Base-by-base conservation (phyloP, 2,329 filamentous ascomycete genomes). In the Monosporascus sp. region DNA sequence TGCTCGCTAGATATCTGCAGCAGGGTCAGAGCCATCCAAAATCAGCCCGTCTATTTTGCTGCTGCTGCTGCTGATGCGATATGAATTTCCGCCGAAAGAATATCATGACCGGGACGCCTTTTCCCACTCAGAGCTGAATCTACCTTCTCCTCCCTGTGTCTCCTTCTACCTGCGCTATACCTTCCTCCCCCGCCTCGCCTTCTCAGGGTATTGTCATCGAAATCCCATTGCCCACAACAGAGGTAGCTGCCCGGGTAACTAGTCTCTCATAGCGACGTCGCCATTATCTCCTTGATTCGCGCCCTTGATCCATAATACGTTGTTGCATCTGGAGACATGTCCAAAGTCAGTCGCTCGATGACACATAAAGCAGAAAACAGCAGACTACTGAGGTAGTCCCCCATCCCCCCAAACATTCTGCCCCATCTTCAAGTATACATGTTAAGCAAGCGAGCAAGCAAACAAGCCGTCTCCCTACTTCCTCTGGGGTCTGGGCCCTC, bases 261-360 rank as follows among this genome's bases (percentile, higher is more conserved):
- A 82, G 56, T 72, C 82, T 19, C 81, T 78, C 81, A 86, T 85
- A 60, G 77, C 79, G n/a, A 76, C 76, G 60, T 84, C 81, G 43
- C 71, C 76, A 26, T 74, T 71, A 51, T 77, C 74, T 54, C 74
- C 76, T 54, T 75, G 68, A 53, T 79, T 78, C 49, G 80, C 82
- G 50, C 77, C 78, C 60, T 82, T 80, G 63, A 97, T 93, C 88
- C 91, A 97, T 47, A 97, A 80, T n/a, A 97, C 93, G 68, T 97
- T 97, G 75, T 97, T 97, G 75, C 91, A 95, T 56, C 49, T 50
- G 53, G 41, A 53, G 48, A 43, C 38, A 38, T 43, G 38, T 22
- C 17, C 16, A 40, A 20, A 43, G 44, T 7, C 24, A 9, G 22
- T 43, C 31, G 22, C 6, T 40, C 52, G 37, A 7, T 20, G 19